Conservation (phyloP, 208 protist species). For the Vickermania ingenoplastis region DNA sequence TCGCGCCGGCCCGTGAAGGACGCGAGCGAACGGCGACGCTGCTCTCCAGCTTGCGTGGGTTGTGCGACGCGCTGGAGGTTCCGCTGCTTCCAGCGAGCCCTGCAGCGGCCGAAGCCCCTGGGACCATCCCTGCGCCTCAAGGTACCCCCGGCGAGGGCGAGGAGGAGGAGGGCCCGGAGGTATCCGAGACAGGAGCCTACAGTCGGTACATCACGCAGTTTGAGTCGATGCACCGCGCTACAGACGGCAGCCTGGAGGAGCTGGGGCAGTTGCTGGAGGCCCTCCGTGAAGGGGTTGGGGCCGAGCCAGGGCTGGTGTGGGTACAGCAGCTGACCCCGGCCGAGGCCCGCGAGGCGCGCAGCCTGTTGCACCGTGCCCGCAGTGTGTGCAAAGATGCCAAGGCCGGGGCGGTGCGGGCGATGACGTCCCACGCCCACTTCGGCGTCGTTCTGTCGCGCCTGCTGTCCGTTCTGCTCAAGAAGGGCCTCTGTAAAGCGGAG, state of each 20-base stretch:
- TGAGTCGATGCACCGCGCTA: background rate
- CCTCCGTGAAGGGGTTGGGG: background rate
- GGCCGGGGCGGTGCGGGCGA: conserved; percentile 12
- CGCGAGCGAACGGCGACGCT: background rate
- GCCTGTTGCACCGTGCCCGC: background rate
- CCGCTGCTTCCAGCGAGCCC: background rate
- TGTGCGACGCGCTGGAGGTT: background rate
- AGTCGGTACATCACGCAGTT: background rate
- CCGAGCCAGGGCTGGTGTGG: background rate
- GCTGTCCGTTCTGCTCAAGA: conserved; percentile 85
- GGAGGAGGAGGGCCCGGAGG: background rate
- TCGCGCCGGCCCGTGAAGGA: background rate
- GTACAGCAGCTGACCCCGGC: background rate
- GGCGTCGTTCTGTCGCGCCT: conserved; percentile 79
- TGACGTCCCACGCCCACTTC: conserved; percentile 52
- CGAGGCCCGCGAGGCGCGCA: background rate
- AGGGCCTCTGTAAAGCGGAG: conserved; percentile 93
- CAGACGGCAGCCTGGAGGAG: background rate
- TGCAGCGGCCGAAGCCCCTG: background rate
- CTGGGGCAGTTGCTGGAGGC: background rate
- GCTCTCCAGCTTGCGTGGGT: background rate
- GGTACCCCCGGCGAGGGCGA: background rate
- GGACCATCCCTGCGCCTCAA: background rate
- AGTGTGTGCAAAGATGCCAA: conserved; percentile 16
- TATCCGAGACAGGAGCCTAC: background rate